A percentile compares a stretch with the other conserved stretches of the same genome.
Conservation (phyloP, 2,329 filamentous ascomycete genomes). For the Hypomyces rosellus region DNA sequence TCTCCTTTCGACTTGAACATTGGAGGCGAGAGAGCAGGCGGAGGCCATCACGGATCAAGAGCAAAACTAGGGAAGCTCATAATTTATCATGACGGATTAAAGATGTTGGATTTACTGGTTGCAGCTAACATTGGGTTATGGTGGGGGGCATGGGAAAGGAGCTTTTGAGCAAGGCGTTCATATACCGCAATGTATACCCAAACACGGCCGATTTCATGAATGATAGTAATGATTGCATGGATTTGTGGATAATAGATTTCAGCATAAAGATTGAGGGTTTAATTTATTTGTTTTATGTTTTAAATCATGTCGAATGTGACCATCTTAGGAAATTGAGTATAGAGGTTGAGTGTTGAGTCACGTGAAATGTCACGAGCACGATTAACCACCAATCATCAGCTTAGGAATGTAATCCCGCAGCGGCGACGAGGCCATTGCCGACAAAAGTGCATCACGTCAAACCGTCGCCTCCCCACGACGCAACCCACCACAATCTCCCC, state of each 20-base stretch:
- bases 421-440: slow-evolving; percentile 15
- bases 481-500: slow-evolving; percentile 14
- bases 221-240: neutral
- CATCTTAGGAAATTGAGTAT: neutral
- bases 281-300: neutral
- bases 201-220: neutral
- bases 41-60: slow-evolving; percentile 75
- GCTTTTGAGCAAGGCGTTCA: slow-evolving; percentile 25
- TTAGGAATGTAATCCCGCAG: slow-evolving; percentile 36
- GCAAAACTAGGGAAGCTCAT: slow-evolving; percentile 94
- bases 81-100: slow-evolving; percentile 79
- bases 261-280: neutral
- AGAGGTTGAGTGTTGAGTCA: slow-evolving; percentile 13
- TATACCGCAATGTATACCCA: slow-evolving; percentile 2
- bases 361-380: slow-evolving; percentile 24
- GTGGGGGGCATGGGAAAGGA: slow-evolving; percentile 79
- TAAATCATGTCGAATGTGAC: neutral
- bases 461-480: slow-evolving; percentile 18
- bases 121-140: slow-evolving; percentile 88
- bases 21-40: slow-evolving; percentile 77
- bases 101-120: slow-evolving; percentile 91
- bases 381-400: slow-evolving; percentile 28
- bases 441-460: slow-evolving; percentile 19
- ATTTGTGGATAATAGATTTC: neutral
- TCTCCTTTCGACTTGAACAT: slow-evolving; percentile 62